Base-by-base conservation (phyloP, 192 early-diverging fungal genomes). In the Haplosporangium gracile region DNA sequence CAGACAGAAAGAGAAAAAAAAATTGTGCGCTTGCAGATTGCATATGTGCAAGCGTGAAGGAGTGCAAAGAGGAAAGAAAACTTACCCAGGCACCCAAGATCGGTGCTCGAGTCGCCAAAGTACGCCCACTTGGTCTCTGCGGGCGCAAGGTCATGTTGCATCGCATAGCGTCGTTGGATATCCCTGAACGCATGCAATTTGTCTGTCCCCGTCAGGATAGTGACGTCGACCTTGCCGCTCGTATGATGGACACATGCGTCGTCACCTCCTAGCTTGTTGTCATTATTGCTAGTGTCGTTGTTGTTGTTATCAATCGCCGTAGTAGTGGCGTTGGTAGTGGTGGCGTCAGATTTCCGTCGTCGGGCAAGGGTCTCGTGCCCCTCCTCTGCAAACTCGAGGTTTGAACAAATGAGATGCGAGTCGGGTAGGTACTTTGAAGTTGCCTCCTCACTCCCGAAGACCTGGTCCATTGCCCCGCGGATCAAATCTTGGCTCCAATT, bases 401-500 rank as follows among this genome's bases (percentile, higher is more conserved):
- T 86, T n/a, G 84, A 86, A 4, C 75, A 86, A n/a, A 86, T 86
- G 42, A 86, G 39, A 40, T 86, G 42, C 5, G 78, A 32, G 5
- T 86, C 76, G 36, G 84, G 84, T 13, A 86, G 68, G 51, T 86
- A 80, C 24, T 49, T 57, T 9, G 42, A 13, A 1, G 84, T 86
- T 0, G 79, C 75, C 29, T 80, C 84, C 24, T 86, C 84, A 47
- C 79, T 80, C 15, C 84, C 84, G 81, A 86, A 86, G 65, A 86
- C 57, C 36, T 86, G 84, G 36, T 86, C 84, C 79, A 86, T 77
- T 0, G 79, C 84, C 5, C 84, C 84, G 0, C 78, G 74, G 43
- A 86, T 86, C 84, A 86, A 63, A 63, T 86, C 84, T 45, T 77
- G 43, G 39, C 84, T 86, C 84, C 84, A 86, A 32, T 86, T 86